Evolutionary conservation across 768 basidiomycete genomes (phyloP), one percentile per base, ranked within the genome.

Genomic region (Flagelloscypha sp.): DNA sequence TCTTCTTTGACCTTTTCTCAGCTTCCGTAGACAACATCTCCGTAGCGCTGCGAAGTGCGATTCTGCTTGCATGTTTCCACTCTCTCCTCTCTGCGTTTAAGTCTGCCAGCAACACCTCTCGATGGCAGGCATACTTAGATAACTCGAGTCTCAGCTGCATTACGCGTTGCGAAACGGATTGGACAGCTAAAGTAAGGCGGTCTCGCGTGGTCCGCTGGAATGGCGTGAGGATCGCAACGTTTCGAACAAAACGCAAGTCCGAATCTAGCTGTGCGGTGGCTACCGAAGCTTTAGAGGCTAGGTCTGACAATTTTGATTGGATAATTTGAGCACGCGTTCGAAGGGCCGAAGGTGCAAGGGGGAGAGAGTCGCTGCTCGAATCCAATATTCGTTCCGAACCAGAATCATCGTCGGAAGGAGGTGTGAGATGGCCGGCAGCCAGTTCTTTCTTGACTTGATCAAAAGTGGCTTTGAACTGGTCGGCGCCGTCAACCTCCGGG

Each of bases 181-280:
- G 76, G 12, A 92, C 62, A 3, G 77, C 66, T 16, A 59, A 47
- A 16, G 72, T 59, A 18, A 99, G 68, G 29, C 79, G 73, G 42
- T 88, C 84, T 30, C 92, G 76, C 3, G 92, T 92, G 7, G 79
- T 65, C 31, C 75, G 76, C 49, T 82, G 86, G 56, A 98, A 93
- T 3, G 95, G 93, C 11, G 87, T 83, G 24, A 97, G 67, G 27
- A 84, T 74, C 2, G 80, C 80, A 15, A 97, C 68, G 48, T 93
- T 94, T 27, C 84, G 79, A 15, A 83, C 74, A 27, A 82, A 62
- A 12, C 81, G 77, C 53, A 92, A 58, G 42, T 83, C 74, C 7
- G 70, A 56, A 32, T 83, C 76, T 16, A 94, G 76, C 41, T 74
- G 69, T 2, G 66, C 51, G 42, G 79, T 73, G 18, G 66, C 63